Evolutionary conservation across 2,329 filamentous ascomycete species (phyloP).

Genomic region (Xylaria sp.): DNA sequence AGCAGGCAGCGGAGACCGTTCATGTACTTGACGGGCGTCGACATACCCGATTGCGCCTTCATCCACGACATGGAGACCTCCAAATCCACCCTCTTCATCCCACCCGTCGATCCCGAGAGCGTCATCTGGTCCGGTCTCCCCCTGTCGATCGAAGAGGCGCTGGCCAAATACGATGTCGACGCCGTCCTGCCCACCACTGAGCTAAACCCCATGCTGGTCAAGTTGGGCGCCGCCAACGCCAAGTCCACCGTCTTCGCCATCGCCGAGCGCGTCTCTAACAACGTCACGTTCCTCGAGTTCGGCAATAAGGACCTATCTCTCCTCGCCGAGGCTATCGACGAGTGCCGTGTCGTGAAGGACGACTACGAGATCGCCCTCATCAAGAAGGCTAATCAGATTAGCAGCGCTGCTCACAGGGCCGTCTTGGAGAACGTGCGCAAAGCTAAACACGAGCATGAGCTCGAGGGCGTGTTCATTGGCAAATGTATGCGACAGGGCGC

Average conservation of each 20-base stretch:
- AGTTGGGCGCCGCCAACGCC: slow-evolving; percentile 56
- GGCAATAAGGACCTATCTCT: slow-evolving; percentile 68
- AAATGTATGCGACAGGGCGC: slow-evolving; percentile 79
- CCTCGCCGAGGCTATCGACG: slow-evolving; percentile 73
- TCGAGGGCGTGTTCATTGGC: slow-evolving; percentile 84
- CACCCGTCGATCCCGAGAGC: slow-evolving; percentile 84
- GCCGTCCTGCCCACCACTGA: slow-evolving; percentile 77
- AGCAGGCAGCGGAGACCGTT: slow-evolving; percentile 87
- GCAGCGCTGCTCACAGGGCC: slow-evolving; percentile 72
- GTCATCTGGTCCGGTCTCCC: slow-evolving; percentile 96
- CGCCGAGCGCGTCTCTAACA: slow-evolving; percentile 77
- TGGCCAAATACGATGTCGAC: slow-evolving; percentile 83
- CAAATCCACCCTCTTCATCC: slow-evolving; percentile 88
- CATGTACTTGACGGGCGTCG: slow-evolving; percentile 91
- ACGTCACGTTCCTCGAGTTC: slow-evolving; percentile 77
- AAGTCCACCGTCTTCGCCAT: slow-evolving; percentile 77
- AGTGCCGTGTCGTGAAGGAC: slow-evolving; percentile 76
- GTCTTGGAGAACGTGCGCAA: slow-evolving; percentile 70
- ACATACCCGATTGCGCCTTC: slow-evolving; percentile 80
- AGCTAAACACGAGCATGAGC: slow-evolving; percentile 81
- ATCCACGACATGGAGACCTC: slow-evolving; percentile 81
- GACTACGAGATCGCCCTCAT: slow-evolving; percentile 80
- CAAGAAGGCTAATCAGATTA: slow-evolving; percentile 76
- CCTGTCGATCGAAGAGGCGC: slow-evolving; percentile 78
- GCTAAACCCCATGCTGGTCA: slow-evolving; percentile 76